Evolutionary conservation across 495 filamentous ascomycete genomes (phyloP).

Genomic region (Xanthoparmelia taractica): DNA sequence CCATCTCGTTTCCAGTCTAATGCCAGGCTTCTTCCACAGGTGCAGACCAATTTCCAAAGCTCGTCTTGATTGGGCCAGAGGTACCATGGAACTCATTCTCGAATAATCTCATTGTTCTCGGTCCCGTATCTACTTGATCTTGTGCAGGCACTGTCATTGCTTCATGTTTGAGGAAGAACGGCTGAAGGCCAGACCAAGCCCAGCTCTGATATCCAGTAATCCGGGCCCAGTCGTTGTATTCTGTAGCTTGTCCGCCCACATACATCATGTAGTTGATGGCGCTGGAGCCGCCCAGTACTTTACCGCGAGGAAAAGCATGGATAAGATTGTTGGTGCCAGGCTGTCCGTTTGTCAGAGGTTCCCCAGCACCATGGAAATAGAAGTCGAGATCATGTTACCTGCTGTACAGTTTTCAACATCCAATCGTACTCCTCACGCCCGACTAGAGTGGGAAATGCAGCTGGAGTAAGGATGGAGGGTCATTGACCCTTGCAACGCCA

Average conservation of each 20-base stretch:
- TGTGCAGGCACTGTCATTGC: constrained; percentile 13
- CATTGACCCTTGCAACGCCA: constrained; percentile 29
- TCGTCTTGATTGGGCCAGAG: constrained; percentile 30
- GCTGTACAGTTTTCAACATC: constrained; percentile 22
- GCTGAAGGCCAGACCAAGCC: constrained; percentile 36
- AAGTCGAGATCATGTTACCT: constrained; percentile 9
- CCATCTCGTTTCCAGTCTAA: constrained; percentile 27
- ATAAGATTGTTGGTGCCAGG: constrained; percentile 12
- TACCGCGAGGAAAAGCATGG: constrained; percentile 39
- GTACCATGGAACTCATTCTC: constrained; percentile 29
- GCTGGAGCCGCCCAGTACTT: constrained; percentile 46
- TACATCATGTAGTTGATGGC: constrained; percentile 42
- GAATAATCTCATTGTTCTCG: not conserved
- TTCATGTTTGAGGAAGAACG: constrained; percentile 37
- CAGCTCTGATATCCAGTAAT: constrained; percentile 40
- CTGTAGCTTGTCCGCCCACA: constrained; percentile 29
- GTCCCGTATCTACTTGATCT: not conserved
- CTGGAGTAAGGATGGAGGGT: constrained; percentile 13
- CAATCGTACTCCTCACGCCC: constrained; percentile 28
- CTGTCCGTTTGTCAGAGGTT: not conserved
- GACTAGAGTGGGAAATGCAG: constrained; percentile 6
- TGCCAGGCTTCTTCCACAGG: constrained; percentile 29
- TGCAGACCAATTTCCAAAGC: constrained; percentile 28
- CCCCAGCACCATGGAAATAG: not conserved
- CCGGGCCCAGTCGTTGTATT: constrained; percentile 43